A percentile compares a stretch with the other conserved stretches of the same genome.
Evolutionary conservation across 192 early-diverging fungal genomes (phyloP).

Genomic region (Pilobolus umbonatus): DNA sequence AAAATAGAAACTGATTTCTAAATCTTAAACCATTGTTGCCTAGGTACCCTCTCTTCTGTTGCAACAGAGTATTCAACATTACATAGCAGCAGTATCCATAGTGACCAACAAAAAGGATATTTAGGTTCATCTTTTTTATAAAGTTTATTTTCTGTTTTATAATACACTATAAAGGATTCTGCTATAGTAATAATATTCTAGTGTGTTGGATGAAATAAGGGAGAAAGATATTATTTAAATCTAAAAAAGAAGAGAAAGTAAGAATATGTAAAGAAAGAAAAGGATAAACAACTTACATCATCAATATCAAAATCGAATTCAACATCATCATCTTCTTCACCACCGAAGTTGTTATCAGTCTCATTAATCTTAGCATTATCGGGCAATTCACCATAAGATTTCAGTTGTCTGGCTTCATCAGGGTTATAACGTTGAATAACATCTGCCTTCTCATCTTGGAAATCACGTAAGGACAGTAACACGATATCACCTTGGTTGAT

Average conservation of each 20-base stretch:
- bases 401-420: conserved; percentile 91
- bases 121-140: not conserved
- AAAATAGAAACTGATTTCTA: too few relatives aligned
- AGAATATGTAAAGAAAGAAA: not conserved
- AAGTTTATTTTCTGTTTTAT: not conserved
- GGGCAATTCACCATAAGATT: conserved; percentile 92
- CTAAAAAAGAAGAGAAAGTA: not conserved
- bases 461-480: conserved; percentile 87
- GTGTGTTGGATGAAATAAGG: not conserved
- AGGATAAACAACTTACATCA: conserved; percentile 44
- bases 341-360: conserved; percentile 57
- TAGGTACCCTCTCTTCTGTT: not conserved
- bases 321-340: conserved; percentile 61
- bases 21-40: not conserved
- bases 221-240: conserved; percentile 4
- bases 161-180: not conserved
- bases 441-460: conserved; percentile 86
- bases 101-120: not conserved
- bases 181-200: not conserved
- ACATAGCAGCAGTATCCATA: not conserved
- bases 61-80: not conserved
- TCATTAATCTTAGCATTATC: conserved; percentile 83
- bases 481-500: conserved; percentile 91
- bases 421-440: conserved; percentile 94
- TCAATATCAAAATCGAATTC: conserved; percentile 95